Base-by-base conservation (phyloP, 176 grass and related monocot genomes). In the Microstegium vimineum region DNA sequence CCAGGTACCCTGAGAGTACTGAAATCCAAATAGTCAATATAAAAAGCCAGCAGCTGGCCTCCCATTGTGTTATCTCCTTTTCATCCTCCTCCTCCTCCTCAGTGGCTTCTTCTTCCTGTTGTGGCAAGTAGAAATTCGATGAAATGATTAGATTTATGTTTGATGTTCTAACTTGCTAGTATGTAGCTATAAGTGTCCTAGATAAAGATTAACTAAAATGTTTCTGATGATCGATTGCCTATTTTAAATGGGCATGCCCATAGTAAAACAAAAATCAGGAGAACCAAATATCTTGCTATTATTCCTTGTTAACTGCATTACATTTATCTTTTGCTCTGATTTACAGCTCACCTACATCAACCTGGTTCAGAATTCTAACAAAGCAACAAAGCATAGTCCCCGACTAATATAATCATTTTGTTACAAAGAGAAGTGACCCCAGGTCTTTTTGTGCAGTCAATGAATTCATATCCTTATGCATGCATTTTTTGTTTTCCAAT, bases 1-100 rank as follows among this genome's bases (percentile, higher is more conserved):
- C 96, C 73, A 99, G 87, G 43, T 95, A 99, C 9, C 96, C 91
- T 75, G 96, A 99, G 27, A 99, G 91, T 90, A 99, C 33, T 57
- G 96, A 99, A 69, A 99, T 93, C 96, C 93, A 98, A 93, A 98
- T 80, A 79, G 92, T 95, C 73, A 98, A 89, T 33, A 95, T 87
- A 75, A 84, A 84, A 62, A 95, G 96, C 96, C 96, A 98, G 60
- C 76, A 82, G 69, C 90, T 86, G 34, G 96, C 96, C 82, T 98
- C 96, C 35, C 67, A 87, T 86, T 91, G 85, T 82, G 91, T 90
- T 80, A 98, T 93, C 87, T 98, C 96, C 60, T 98, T 94, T 68
- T 89, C 85, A 67, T 91, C 82, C 36, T 88, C 84, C 42, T 74
- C 84, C 42, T 74, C 81, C 14, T 91, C 82, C 69, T 87, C 88